Evolutionary conservation across 352 stramenopile genomes (phyloP).

Genomic region (Globisporangium viniferum): DNA sequence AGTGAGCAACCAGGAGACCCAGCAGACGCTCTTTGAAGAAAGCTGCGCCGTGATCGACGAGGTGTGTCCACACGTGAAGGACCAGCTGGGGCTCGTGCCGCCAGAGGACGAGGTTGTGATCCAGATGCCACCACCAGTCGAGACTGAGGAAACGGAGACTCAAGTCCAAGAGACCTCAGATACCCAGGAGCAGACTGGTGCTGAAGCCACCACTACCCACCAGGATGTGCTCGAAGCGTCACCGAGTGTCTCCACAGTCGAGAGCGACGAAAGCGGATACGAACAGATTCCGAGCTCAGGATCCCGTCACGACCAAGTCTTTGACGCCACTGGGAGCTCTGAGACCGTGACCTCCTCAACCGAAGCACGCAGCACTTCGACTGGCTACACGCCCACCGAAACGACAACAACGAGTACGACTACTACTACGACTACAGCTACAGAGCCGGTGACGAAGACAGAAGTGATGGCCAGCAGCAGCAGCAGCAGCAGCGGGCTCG

Average conservation of each 20-base stretch:
- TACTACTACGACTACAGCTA: background rate
- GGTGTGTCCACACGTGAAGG: constrained; percentile 73
- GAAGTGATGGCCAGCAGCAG: background rate
- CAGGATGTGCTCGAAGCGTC: background rate
- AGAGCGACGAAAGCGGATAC: background rate
- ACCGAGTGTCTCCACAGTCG: background rate
- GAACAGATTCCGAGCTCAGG: background rate
- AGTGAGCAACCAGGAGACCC: constrained; percentile 34
- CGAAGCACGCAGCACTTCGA: background rate
- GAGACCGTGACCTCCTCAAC: background rate
- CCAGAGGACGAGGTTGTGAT: constrained; percentile 8
- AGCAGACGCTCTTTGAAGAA: constrained; percentile 59
- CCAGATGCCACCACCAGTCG: background rate
- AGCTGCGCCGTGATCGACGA: constrained; percentile 71
- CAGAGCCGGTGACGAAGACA: background rate
- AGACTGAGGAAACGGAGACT: background rate
- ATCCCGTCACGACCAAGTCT: background rate
- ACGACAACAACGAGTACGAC: background rate
- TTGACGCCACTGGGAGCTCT: background rate
- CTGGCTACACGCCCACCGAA: background rate
- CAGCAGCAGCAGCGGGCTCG: constrained; percentile 6
- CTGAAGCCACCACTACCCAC: background rate
- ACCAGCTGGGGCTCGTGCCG: constrained; percentile 62
- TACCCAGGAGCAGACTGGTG: background rate
- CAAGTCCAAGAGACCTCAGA: background rate